Evolutionary conservation across 2,329 filamentous ascomycete species (phyloP).

Genomic region (Penicillium sp.): DNA sequence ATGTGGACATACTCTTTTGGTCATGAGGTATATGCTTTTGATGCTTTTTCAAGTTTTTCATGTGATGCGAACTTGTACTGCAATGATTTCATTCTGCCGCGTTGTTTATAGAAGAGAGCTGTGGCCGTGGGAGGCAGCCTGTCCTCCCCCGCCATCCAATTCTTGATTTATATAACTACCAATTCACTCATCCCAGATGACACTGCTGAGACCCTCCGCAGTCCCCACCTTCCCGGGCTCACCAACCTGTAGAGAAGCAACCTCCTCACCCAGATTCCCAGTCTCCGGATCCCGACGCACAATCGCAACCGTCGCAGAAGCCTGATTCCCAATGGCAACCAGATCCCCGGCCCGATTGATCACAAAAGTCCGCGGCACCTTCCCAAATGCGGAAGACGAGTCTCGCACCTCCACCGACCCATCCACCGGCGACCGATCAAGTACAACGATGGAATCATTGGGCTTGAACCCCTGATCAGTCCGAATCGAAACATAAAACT

Average conservation of each 20-base stretch:
- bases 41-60: constrained; percentile 1
- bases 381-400: constrained; percentile 62
- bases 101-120: constrained; percentile 14
- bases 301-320: constrained; percentile 59
- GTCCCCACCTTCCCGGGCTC: constrained; percentile 26
- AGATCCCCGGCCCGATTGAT: constrained; percentile 63
- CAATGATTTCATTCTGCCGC: constrained; percentile 6
- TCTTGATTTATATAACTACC: constrained; percentile 5
- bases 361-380: constrained; percentile 64
- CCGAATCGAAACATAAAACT: constrained; percentile 35
- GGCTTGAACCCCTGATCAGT: constrained; percentile 29
- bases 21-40: constrained; percentile 13
- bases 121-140: background rate
- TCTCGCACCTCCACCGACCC: constrained; percentile 58
- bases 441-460: constrained; percentile 32
- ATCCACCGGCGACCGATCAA: constrained; percentile 51
- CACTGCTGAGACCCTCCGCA: constrained; percentile 35
- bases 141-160: background rate
- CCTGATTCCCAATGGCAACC: constrained; percentile 65
- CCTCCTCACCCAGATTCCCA: constrained; percentile 54
- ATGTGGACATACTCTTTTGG: constrained; percentile 7
- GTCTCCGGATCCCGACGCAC: constrained; percentile 59
- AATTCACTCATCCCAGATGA: constrained; percentile 35
- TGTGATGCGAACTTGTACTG: constrained; percentile 16
- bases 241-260: constrained; percentile 34